Percentiles rank a stretch among this genome's conserved stretches.
phyloP scores from a whole-genome alignment of 164 flowering plant genomes.

The Brasenia schreberi region DNA sequence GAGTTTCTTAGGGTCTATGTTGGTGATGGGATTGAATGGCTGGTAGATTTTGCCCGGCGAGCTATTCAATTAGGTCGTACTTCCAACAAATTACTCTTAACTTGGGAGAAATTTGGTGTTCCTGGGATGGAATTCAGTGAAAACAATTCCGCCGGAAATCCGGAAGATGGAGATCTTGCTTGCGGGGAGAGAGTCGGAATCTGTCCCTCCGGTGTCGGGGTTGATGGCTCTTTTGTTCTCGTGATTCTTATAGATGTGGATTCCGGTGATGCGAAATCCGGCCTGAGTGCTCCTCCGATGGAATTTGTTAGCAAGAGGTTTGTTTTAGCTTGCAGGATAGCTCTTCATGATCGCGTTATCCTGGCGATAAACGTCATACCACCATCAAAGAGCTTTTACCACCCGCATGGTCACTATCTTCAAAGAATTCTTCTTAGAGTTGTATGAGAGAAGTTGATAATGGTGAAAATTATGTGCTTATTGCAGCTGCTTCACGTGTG shows the following conservation, averaged over 20 bases:
- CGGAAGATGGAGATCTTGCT: not conserved
- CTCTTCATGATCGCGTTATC: constrained; percentile 39
- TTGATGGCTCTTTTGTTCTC: constrained; percentile 25
- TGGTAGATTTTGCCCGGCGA: constrained; percentile 18
- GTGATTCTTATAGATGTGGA: constrained; percentile 86
- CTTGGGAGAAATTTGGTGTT: not conserved
- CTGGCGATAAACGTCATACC: constrained; percentile 69
- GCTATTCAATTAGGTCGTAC: not conserved
- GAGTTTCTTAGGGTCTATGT: constrained; percentile 24
- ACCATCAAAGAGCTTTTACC: constrained; percentile 23
- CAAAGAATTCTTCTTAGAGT: constrained; percentile 34
- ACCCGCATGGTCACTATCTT: constrained; percentile 22
- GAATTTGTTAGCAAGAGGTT: constrained; percentile 36
- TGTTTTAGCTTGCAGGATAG: constrained; percentile 30
- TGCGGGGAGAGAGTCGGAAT: not conserved
- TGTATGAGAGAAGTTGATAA: constrained; percentile 69
- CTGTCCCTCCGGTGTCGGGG: not conserved
- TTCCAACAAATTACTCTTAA: not conserved
- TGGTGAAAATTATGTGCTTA: constrained; percentile 63
- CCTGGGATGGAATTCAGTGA: not conserved
- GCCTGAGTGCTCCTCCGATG: constrained; percentile 62
- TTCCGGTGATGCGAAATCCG: constrained; percentile 41
- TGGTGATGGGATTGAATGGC: constrained; percentile 51
- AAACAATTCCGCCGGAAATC: not conserved
- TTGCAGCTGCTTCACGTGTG: constrained; percentile 38